Base-by-base conservation (phyloP, 768 basidiomycete species). In the Podaxis mareebaensis region DNA sequence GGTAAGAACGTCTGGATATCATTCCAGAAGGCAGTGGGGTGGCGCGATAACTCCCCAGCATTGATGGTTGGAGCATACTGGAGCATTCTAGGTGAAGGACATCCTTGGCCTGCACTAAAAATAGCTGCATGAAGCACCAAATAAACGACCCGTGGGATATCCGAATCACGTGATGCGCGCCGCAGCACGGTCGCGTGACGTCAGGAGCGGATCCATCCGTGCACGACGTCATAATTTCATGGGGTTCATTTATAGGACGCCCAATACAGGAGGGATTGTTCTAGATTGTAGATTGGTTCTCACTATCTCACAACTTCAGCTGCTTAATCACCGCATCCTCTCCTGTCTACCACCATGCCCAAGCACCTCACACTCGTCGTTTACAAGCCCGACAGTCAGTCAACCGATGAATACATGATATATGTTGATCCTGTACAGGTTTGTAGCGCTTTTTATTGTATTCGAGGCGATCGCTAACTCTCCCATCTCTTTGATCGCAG, bases 301-400 rank as follows among this genome's bases (percentile, higher is more conserved):
- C 54, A 55, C 48, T n/a, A 30, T 26, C 48, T 59, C 38, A 61
- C 42, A 30, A 46, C 44, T 17, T 20, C 40, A 5, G 38, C 53
- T 55, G 53, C 53, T 48, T 20, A 54, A 57, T 64, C 64, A 48
- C 46, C 61, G 24, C 44, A 44, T 42, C 53, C 42, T 15, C 63
- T 46, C 48, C 64, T 40, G 48, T 54, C 42, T 60, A 51, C 24
- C 26, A 75, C 55, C 64, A 83, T 83, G 82, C 60, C 77, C 38
- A 83, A 84, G 67, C 66, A 74, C 46, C 69, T 90, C 64, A 84
- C 85, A 60, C 88, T 90, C 78, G 83, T 94, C 71, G 78, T 93
- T 67, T 95, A 91, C 82, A 91, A 92, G 76, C 89, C 92, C 36
- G 86, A 88, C 69, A 72, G 83, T 59, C 84, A 88, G 67, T 85